phyloP scores from a whole-genome alignment of 2,329 filamentous ascomycete species.

The Cladophialophora yegresii region DNA sequence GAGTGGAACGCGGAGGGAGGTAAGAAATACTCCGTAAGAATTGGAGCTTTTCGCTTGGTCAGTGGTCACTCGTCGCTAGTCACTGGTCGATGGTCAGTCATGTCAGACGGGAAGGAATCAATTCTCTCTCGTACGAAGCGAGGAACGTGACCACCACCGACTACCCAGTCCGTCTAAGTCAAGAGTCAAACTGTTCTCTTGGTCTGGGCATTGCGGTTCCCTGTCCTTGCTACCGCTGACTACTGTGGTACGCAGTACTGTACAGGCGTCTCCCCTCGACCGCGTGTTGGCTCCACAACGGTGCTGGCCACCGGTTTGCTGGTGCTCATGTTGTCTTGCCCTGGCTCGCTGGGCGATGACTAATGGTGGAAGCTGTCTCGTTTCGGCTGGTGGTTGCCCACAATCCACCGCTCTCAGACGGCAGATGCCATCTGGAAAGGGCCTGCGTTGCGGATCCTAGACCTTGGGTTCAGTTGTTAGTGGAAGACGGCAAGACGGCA shows the following conservation, averaged over 20 bases:
- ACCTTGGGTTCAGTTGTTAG: neutral
- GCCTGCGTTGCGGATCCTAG: neutral
- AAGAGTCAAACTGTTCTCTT: neutral
- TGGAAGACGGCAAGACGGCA: neutral
- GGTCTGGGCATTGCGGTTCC: neutral
- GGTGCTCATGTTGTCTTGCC: neutral
- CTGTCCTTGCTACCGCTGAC: neutral
- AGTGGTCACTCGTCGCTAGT: too few species aligned
- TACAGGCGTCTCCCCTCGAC: neutral
- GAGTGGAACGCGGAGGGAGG: constrained; percentile 4
- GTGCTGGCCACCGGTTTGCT: neutral
- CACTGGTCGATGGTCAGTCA: neutral
- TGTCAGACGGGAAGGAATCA: constrained; percentile 3
- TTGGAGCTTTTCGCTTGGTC: neutral
- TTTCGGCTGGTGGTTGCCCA: constrained; percentile 2
- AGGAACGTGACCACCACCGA: neutral
- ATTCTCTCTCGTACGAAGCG: neutral
- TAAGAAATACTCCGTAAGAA: constrained; percentile 13
- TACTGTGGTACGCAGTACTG: neutral
- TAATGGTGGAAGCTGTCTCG: constrained; percentile 4
- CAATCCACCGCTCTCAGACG: neutral
- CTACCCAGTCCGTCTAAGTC: constrained; percentile 2
- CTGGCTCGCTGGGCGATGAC: neutral
- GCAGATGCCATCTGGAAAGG: neutral
- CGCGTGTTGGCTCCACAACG: neutral